A percentile compares a stretch with the other conserved stretches of the same genome.
These are phyloP conservation scores for Sindora glabra DNA, from an alignment of 306 rosid species.

Conservation along the genomic window DNA sequence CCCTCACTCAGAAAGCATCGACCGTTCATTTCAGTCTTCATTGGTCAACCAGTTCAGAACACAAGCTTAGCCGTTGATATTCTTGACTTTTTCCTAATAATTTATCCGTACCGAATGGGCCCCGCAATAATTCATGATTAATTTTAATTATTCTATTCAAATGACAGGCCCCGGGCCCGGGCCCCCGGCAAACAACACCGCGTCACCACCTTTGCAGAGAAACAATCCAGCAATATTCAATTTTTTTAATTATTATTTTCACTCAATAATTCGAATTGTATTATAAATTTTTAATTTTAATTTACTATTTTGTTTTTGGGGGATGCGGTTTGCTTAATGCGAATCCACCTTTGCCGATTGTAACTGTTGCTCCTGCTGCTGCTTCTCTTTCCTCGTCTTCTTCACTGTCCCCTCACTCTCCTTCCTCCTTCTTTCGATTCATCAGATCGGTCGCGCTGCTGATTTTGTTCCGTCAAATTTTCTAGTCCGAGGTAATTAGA, in stretches of 20 bases:
- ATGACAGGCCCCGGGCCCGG: background rate
- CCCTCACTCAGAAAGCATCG: too few relatives aligned
- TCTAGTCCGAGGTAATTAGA: slow-evolving; percentile 17
- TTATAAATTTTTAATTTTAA: too few relatives aligned
- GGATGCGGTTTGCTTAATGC: slow-evolving; percentile 11
- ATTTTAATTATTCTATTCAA: background rate
- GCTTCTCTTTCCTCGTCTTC: background rate
- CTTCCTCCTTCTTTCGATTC: background rate
- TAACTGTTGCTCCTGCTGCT: slow-evolving; percentile 16
- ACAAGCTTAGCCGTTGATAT: too few relatives aligned
- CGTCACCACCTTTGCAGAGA: too few relatives aligned
- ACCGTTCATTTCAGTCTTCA: too few relatives aligned
- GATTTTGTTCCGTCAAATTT: background rate
- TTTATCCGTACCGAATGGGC: too few relatives aligned
- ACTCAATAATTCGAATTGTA: background rate
- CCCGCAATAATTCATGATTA: background rate
- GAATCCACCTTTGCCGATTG: slow-evolving; percentile 25
- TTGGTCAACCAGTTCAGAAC: too few relatives aligned
- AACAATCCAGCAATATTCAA: too few relatives aligned
- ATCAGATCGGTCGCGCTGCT: slow-evolving; percentile 17
- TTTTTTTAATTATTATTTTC: too few relatives aligned
- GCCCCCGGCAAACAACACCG: too few relatives aligned
- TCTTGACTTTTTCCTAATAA: too few relatives aligned
- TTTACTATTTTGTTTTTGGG: background rate
- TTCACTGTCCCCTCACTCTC: slow-evolving; percentile 5